Evolutionary conservation across 495 filamentous ascomycete species (phyloP).

Genomic region (Trichoderma erinaceum): DNA sequence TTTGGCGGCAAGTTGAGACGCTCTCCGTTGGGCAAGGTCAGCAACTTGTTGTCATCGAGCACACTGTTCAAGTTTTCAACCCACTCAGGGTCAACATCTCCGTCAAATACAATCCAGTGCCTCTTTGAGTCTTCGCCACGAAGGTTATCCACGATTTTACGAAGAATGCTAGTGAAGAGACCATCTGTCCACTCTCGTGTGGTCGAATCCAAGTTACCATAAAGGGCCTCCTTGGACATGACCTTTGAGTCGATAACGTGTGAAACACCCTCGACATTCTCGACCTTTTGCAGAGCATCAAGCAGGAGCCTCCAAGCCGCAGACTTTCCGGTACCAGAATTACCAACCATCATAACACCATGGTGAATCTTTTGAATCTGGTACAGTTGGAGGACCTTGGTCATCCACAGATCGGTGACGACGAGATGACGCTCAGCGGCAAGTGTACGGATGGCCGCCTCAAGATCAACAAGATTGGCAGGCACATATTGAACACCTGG

Average conservation of each 20-base stretch:
- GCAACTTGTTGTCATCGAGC: conserved; percentile 94
- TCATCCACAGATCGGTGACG: conserved; percentile 91
- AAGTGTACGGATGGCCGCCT: conserved; percentile 73
- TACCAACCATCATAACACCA: conserved; percentile 99
- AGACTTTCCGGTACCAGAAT: conserved; percentile 92
- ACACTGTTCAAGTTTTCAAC: conserved; percentile 99
- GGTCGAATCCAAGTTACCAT: conserved; percentile 90
- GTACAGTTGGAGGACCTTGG: conserved; percentile 90
- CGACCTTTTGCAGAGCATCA: conserved; percentile 82
- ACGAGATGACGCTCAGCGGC: conserved; percentile 78
- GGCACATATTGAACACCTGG: conserved; percentile 89
- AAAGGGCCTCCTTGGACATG: conserved; percentile 97
- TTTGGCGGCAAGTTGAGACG: conserved; percentile 89
- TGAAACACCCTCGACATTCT: conserved; percentile 86
- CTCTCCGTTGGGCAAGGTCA: conserved; percentile 95
- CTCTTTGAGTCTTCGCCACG: conserved; percentile 93
- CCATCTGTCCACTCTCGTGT: conserved; percentile 98
- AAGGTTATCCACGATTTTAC: conserved; percentile 98
- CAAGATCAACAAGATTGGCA: conserved; percentile 71
- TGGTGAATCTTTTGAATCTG: conserved; percentile 98
- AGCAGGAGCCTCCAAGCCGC: conserved; percentile 91
- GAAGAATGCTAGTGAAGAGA: conserved; percentile 92
- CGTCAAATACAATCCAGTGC: conserved; percentile 99
- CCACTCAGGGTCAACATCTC: conserved; percentile 98
- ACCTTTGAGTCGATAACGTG: conserved; percentile 99